Base-by-base conservation (phyloP, 495 filamentous ascomycete species). In the Hapsidospora chrysogenum region DNA sequence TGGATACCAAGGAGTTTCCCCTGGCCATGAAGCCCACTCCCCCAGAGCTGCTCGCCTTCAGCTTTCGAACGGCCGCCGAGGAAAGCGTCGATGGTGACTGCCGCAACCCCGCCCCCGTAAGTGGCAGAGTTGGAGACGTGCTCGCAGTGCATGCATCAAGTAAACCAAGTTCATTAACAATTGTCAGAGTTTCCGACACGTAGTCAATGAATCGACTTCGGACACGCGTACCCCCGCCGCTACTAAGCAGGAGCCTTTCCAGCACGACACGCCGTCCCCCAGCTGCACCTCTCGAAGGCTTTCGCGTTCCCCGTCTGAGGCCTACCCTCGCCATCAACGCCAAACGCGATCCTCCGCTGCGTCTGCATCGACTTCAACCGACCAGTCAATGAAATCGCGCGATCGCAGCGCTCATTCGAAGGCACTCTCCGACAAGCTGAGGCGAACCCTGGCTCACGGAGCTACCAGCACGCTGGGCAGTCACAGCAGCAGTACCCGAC, bases 1-100 rank as follows among this genome's bases (percentile, higher is more conserved):
- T 92, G 31, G 87, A 96, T 55, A 64, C 80, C 7, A 87, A 92
- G 48, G 67, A 82, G 41, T 99, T 86, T 53, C 92, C 92, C 32
- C 64, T 99, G 23, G 92, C 89, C 31, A 61, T 66, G 28, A 71
- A 76, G 15, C 77, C 80, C 0, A 93, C 87, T 3, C 89, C 89
- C 10, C 63, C 68, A 10, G 73, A 74, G 27, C 54, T 97, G 25
- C 74, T 70, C 41, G 73, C 69, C 13, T 64, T 95, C 42, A 72
- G 64, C 31, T 39, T 26, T 15, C 21, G 33, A 25, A 86, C 92
- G 44, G 72, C 79, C 33, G 52, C 85, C 13, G 41, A 51, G 29
- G 41, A 51, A 11, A 26, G 6, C 15, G 79, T 80, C 38, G 64
- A 73, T 18, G 78, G 86, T 39, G 74, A 76, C 14, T 66, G 16